Conservation (phyloP, 192 early-diverging fungal genomes). For the Phlyctochytrium planicorne region DNA sequence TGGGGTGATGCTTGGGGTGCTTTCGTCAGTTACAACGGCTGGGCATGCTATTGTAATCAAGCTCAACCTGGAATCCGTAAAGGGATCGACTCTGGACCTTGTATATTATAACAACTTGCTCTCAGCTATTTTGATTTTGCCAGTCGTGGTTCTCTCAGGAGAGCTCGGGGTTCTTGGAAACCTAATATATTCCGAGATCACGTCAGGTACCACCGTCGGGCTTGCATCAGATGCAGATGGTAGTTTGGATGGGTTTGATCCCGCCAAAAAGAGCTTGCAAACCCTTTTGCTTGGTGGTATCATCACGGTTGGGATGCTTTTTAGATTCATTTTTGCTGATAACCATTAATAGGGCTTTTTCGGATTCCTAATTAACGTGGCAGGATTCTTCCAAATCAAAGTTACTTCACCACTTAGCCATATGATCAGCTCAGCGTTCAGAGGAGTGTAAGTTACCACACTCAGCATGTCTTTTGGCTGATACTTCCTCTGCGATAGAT, state of each 20-base stretch:
- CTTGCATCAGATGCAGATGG: neutral
- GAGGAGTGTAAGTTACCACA: constrained; percentile 56
- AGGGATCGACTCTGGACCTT: constrained; percentile 52
- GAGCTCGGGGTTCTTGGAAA: constrained; percentile 24
- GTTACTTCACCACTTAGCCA: constrained; percentile 61
- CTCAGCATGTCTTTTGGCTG: neutral
- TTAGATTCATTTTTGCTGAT: neutral
- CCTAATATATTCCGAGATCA: neutral
- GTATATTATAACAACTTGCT: constrained; percentile 66
- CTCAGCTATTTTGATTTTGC: constrained; percentile 36
- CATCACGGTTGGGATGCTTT: constrained; percentile 11
- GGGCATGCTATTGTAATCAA: constrained; percentile 65
- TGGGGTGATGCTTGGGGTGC: constrained; percentile 50
- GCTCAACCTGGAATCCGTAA: constrained; percentile 39
- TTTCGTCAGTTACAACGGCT: constrained; percentile 55
- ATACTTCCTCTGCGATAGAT: neutral
- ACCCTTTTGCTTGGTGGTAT: constrained; percentile 22
- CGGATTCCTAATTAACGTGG: constrained; percentile 62
- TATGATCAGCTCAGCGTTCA: constrained; percentile 57
- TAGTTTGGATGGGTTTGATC: neutral
- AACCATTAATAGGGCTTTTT: constrained; percentile 46
- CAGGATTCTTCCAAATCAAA: constrained; percentile 64
- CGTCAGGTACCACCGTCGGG: neutral
- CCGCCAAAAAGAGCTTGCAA: neutral
- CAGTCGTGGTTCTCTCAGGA: constrained; percentile 48